A percentile compares a stretch with the other conserved stretches of the same genome.
These are phyloP conservation scores for Leucocoprinus leucothites DNA, from an alignment of 768 basidiomycete genomes.

Conservation along the genomic window DNA sequence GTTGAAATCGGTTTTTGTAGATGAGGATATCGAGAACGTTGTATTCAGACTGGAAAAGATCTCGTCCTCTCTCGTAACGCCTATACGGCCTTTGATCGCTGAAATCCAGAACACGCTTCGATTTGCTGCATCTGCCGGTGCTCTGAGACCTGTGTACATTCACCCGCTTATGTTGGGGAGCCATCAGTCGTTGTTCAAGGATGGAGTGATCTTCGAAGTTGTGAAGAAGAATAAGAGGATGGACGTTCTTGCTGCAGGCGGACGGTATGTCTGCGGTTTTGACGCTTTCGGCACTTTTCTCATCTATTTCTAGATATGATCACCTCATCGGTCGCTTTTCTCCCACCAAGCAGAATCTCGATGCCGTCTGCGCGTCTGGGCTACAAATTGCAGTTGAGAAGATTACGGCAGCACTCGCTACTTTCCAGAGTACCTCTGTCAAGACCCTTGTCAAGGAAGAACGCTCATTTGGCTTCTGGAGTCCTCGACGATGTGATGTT, in stretches of 20 bases:
- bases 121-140: conserved; percentile 58
- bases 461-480: conserved; percentile 85
- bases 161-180: conserved; percentile 72
- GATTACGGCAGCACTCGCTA: conserved; percentile 65
- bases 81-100: conserved; percentile 48
- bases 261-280: conserved; percentile 47
- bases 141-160: conserved; percentile 60
- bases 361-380: conserved; percentile 63
- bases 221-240: conserved; percentile 60
- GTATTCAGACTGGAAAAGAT: conserved; percentile 55
- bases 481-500: conserved; percentile 85
- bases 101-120: conserved; percentile 65
- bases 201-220: conserved; percentile 76
- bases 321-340: conserved; percentile 60
- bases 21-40: conserved; percentile 60
- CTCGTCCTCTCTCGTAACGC: conserved; percentile 47
- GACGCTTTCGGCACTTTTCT: background rate
- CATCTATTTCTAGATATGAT: conserved; percentile 55
- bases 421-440: conserved; percentile 67
- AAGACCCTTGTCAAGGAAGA: conserved; percentile 73
- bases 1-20: conserved; percentile 26
- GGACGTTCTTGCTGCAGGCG: conserved; percentile 79
- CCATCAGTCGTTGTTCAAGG: conserved; percentile 63
- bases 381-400: conserved; percentile 79
- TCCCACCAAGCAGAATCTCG: conserved; percentile 49